Base-by-base conservation (phyloP, 495 filamentous ascomycete species). In the Tuber umbilicatum region DNA sequence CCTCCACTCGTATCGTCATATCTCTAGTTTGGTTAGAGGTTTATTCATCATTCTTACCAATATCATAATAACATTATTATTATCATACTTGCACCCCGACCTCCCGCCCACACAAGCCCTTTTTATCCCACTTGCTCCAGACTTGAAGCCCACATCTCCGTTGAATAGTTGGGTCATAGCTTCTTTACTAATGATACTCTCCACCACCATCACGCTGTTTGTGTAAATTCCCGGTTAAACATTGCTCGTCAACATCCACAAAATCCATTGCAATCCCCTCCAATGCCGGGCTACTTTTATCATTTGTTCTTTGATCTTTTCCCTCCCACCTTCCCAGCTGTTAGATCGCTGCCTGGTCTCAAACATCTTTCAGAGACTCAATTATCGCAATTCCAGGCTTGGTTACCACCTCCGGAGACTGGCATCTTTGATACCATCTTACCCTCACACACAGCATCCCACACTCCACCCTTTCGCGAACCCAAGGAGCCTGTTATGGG, bases 261-360 rank as follows among this genome's bases (percentile, higher is more conserved):
- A 70, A 43, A 38, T 40, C 41, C 23, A 40, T 42, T 68, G 47
- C 73, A 31, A 41, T 60, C 38, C 50, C 41, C 35, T 73, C 45
- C 74, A 82, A 82, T 92, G 93, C 92, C 92, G 85, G 89, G 91
- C 45, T 97, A 95, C 84, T 94, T 93, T 84, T 99, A 94, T 80
- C 94, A 98, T 81, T 83, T 99, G 41, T 90, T 90, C 79, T 88
- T 99, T 81, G 94, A 98, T 86, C 86, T 97, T 71, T 91, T 91
- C 83, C 83, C 88, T 75, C 84, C 86, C 72, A 84, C 87, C 23
- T 82, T 85, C 75, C 84, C 84, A 38, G 78, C 82, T 82, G 47
- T 75, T 85, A 75, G 85, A 83, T 43, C 85, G 84, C 19, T 87
- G 80, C 77, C 84, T 84, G 78, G 86, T 83, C 38, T 85, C 83